Evolutionary conservation across 208 protist genomes (phyloP).

Genomic region (Balamuthia mandrillaris): DNA sequence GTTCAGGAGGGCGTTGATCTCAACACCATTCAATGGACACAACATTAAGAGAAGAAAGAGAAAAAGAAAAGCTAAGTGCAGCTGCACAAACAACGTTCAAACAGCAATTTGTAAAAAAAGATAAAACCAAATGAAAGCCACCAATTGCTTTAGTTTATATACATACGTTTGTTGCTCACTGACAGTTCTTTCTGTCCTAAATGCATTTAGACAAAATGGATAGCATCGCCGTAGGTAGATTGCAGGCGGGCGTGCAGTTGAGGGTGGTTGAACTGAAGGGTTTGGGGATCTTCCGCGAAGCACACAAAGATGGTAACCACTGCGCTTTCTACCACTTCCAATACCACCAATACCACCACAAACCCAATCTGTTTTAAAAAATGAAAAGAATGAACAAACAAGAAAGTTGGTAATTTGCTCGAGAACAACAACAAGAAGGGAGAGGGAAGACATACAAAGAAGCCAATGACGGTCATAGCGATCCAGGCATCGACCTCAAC

Average conservation of each 20-base stretch:
- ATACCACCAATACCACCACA: slow-evolving; percentile 20
- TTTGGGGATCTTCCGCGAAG: slow-evolving; percentile 47
- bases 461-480: not conserved
- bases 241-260: slow-evolving; percentile 43
- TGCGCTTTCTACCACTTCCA: slow-evolving; percentile 55
- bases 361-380: slow-evolving; percentile 29
- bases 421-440: not conserved
- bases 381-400: not conserved
- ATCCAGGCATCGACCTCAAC: slow-evolving; percentile 8
- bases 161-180: too few species aligned
- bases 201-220: too few species aligned
- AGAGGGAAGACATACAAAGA: not conserved
- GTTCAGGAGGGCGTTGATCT: slow-evolving; percentile 94
- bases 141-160: not conserved
- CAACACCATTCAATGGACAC: slow-evolving; percentile 77
- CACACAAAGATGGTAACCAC: slow-evolving; percentile 56
- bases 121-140: not conserved
- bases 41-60: slow-evolving; percentile 37
- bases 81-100: not conserved
- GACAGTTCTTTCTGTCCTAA: too few species aligned
- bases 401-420: not conserved
- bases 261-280: slow-evolving; percentile 35
- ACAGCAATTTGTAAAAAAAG: not conserved
- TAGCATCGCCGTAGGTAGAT: slow-evolving; percentile 2
- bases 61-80: not conserved